These are phyloP conservation scores for Sporothrix humicola DNA, from an alignment of 2,329 filamentous ascomycete species.

Conservation along the genomic window DNA sequence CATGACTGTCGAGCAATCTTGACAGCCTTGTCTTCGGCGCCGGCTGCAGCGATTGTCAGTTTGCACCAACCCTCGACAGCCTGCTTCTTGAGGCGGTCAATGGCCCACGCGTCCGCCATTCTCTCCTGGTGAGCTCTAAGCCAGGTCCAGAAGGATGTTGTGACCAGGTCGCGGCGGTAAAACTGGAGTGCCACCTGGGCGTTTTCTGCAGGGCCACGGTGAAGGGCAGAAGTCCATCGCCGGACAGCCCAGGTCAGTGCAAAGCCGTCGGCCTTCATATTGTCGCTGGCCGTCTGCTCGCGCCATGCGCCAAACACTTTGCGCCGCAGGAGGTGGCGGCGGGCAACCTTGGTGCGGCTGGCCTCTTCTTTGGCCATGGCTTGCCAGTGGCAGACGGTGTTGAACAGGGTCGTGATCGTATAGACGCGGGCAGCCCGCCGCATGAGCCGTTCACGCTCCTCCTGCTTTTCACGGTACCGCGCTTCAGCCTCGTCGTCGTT, in stretches of 20 bases:
- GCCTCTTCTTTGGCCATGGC: constrained; percentile 67
- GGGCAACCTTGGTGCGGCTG: constrained; percentile 69
- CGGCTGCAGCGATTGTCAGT: constrained; percentile 27
- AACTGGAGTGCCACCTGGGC: constrained; percentile 42
- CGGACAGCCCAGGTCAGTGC: constrained; percentile 41
- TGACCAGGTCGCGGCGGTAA: constrained; percentile 42
- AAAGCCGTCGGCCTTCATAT: constrained; percentile 54
- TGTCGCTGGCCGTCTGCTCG: constrained; percentile 66
- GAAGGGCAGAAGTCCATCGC: constrained; percentile 41
- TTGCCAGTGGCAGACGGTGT: constrained; percentile 73
- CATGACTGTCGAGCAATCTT: constrained; percentile 34
- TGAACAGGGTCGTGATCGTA: constrained; percentile 67
- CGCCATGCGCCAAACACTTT: constrained; percentile 74
- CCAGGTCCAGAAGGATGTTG: constrained; percentile 45
- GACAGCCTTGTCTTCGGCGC: constrained; percentile 35
- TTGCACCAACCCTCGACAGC: constrained; percentile 39
- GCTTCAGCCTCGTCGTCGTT: constrained; percentile 23
- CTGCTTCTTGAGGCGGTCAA: neutral
- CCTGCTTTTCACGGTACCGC: constrained; percentile 36
- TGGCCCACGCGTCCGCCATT: constrained; percentile 39
- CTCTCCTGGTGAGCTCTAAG: constrained; percentile 41
- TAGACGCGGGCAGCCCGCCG: constrained; percentile 66
- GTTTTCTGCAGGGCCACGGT: constrained; percentile 38
- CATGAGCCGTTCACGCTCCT: constrained; percentile 54
- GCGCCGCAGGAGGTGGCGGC: constrained; percentile 71